Evolutionary conservation across 106 monocot genomes (phyloP), one percentile per base, ranked within the genome.

Genomic region (Dactylorhiza incarnata): DNA sequence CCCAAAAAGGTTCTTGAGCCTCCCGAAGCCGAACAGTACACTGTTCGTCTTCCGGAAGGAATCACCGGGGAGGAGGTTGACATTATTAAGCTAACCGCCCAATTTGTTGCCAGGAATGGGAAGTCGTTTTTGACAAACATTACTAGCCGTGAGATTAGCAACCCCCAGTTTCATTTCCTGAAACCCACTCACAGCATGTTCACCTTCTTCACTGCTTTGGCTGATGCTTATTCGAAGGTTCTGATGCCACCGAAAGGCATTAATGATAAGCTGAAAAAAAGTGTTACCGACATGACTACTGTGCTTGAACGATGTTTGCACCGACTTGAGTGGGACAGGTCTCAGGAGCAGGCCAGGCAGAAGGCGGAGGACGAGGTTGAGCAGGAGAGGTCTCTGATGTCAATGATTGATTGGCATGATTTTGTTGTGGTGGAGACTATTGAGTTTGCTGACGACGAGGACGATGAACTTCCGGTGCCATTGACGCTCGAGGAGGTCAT

Each of bases 351-450:
- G 81, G 97, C 87, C 1, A 85, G 94, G 79, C 91, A 91, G 86
- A 86, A 91, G 78, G 97, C 97, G 0, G 97, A 99, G 83, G 91
- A 99, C 77, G 97, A 99, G 85, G 94, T 99, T 20, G 97, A 99
- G 71, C 90, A 99, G 83, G 97, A 99, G 66, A 82, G 97, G 73
- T 49, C 91, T 78, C 89, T 86, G 81, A 99, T 99, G 97, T 86
- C 94, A 3, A 99, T 94, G 97, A 94, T 99, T 20, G 97, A 99
- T 77, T 99, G 97, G 97, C 97, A 99, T 66, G 97, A 99, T 82
- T 99, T 99, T 67, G 91, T 94, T 72, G 97, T 99, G 20, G 97
- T 94, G 4, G 97, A 99, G 80, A 91, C 83, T 0, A 99, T 99
- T 74, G 97, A 99, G 75, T 99, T 99, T 85, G 91, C 83, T 10